phyloP scores from a whole-genome alignment of 2,329 filamentous ascomycete genomes.

The Coniochaeta prunicola region DNA sequence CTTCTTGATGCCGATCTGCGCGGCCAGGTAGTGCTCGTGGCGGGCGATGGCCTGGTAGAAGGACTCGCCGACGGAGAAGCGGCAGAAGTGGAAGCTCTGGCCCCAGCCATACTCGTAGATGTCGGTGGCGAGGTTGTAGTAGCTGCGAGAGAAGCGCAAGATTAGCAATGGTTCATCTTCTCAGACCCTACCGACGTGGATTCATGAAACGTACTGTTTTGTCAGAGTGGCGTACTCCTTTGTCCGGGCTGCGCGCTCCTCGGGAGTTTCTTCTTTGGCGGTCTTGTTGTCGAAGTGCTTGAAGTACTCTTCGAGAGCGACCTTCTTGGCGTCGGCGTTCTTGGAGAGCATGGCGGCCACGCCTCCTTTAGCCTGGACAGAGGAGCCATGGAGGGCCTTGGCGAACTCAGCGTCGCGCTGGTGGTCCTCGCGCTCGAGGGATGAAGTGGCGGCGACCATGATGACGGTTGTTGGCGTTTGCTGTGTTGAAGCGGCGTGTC shows the following conservation, averaged over 20 bases:
- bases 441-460: not conserved
- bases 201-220: constrained; percentile 63
- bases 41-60: constrained; percentile 90
- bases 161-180: constrained; percentile 11
- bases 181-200: not conserved
- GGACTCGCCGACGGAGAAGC: constrained; percentile 77
- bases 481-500: not conserved
- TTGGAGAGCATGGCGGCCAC: constrained; percentile 82
- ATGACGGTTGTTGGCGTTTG: not conserved
- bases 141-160: constrained; percentile 39
- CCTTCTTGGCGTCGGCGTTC: constrained; percentile 47
- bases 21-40: constrained; percentile 95
- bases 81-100: constrained; percentile 95
- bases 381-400: constrained; percentile 74
- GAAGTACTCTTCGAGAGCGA: constrained; percentile 74
- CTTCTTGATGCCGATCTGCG: constrained; percentile 78
- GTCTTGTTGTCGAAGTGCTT: constrained; percentile 80
- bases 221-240: constrained; percentile 91
- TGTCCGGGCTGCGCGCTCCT: constrained; percentile 69
- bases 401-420: constrained; percentile 84
- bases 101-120: constrained; percentile 97
- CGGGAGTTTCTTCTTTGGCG: constrained; percentile 71
- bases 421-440: constrained; percentile 76
- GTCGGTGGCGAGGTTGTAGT: constrained; percentile 96
- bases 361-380: constrained; percentile 62